Percentiles rank a stretch among this genome's conserved stretches.
phyloP scores from a whole-genome alignment of 164 flowering plant genomes.

The Aristolochia contorta region DNA sequence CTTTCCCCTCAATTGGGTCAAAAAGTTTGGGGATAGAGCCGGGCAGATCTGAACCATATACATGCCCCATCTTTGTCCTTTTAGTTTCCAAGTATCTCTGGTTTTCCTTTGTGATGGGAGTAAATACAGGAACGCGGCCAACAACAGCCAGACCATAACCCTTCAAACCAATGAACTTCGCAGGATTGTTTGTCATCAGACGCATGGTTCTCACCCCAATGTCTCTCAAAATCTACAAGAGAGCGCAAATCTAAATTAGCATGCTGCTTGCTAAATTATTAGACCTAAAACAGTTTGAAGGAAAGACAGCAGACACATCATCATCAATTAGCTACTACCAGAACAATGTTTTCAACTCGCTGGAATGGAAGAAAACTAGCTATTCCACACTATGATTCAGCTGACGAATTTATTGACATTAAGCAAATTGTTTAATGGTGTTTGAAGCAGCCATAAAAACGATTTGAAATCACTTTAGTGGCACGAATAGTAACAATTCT shows the following conservation, averaged over 20 bases:
- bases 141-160: slow-evolving; percentile 87
- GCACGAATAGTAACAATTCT: no score
- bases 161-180: slow-evolving; percentile 72
- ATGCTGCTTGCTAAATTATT: no score
- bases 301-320: no score
- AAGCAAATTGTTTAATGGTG: no score
- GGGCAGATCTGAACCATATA: slow-evolving; percentile 63
- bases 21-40: slow-evolving; percentile 17
- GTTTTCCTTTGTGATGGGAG: slow-evolving; percentile 86
- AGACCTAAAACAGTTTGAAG: no score
- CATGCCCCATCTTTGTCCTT: slow-evolving; percentile 85
- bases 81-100: slow-evolving; percentile 74
- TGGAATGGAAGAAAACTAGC: no score
- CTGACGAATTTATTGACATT: no score
- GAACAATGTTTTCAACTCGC: no score
- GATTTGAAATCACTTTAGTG: no score
- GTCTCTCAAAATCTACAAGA: slow-evolving; percentile 57
- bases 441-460: no score
- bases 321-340: no score
- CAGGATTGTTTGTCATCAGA: slow-evolving; percentile 90
- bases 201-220: slow-evolving; percentile 74
- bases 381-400: no score
- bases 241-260: background rate
- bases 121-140: slow-evolving; percentile 73
- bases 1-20: slow-evolving; percentile 11